Conservation (phyloP, 176 grass and related monocot genomes). For the Puccinellia tenuiflora region DNA sequence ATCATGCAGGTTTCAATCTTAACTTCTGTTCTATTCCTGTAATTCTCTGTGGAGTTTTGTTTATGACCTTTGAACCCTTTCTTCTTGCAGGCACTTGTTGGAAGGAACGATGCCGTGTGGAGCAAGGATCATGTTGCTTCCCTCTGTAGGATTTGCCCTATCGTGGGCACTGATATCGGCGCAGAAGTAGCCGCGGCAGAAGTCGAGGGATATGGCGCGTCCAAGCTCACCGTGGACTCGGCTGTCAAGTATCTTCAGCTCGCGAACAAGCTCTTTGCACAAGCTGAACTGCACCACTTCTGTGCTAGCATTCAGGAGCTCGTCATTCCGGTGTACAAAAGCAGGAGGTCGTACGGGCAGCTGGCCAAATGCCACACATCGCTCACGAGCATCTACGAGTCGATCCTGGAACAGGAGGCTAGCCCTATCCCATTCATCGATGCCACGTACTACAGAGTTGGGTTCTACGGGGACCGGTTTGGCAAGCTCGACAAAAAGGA, state of each 20-base stretch:
- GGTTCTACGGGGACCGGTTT: conserved; percentile 89
- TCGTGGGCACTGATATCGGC: conserved; percentile 74
- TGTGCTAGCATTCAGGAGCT: conserved; percentile 92
- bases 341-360: conserved; percentile 84
- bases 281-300: conserved; percentile 98
- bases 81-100: conserved; percentile 75
- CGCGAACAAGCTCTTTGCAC: conserved; percentile 84
- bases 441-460: conserved; percentile 95
- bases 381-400: conserved; percentile 89
- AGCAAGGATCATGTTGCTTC: conserved; percentile 82
- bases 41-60: conserved; percentile 15
- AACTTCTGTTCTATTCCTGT: conserved; percentile 1
- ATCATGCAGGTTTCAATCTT: conserved; percentile 88
- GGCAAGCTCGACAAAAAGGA: conserved; percentile 89
- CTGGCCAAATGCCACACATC: conserved; percentile 95
- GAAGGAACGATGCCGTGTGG: conserved; percentile 98
- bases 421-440: conserved; percentile 97
- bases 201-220: conserved; percentile 98
- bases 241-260: conserved; percentile 99
- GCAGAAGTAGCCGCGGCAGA: conserved; percentile 85
- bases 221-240: conserved; percentile 86
- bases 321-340: conserved; percentile 97
- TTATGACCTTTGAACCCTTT: conserved; percentile 6
- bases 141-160: conserved; percentile 84
- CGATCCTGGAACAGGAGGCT: conserved; percentile 92